Base-by-base conservation (phyloP, 2,329 filamentous ascomycete species). In the Xylariales sp. region DNA sequence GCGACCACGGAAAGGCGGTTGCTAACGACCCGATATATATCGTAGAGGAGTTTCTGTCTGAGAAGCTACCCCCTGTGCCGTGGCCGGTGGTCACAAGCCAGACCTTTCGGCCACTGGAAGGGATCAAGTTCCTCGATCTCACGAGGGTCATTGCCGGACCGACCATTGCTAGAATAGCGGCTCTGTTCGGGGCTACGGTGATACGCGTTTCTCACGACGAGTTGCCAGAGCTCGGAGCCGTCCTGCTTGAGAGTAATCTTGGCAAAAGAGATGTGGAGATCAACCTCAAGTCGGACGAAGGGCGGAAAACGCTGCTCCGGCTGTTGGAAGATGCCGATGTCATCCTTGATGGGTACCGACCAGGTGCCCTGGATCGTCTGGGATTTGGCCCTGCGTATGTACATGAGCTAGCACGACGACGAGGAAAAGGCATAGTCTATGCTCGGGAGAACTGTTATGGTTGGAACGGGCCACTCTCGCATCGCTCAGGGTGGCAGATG, bases 121-220 rank as follows among this genome's bases (percentile, higher is more conserved):
- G 83, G 0, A 69, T 88, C 56, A 83, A 82, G 46, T 83, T 88
- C 5, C 70, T 89, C 6, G 85, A 90, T 52, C 63, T 89, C 19
- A 85, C 82, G 52, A 77, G 84, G 28, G 81, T 88, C 51, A 87
- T 89, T 45, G 85, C 84, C 4, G 84, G 83, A 0, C 84, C 84
- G 13, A 76, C 81, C 4, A 80, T 88, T 47, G 78, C 78, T 3
- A 75, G 82, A 21, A 79, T 79, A 2, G 69, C 89, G 0, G 83
- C 80, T 13, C 83, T 86, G 44, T 83, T 87, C 53, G 85, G 85
- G 2, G 85, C 85, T 6, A 75, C 82, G 38, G 83, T 89, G 1
- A 69, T 89, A 46, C 84, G 86, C 48, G 69, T 88, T 30, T 87
- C 83, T 3, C 78, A 76, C 6, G 75, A 80, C 0, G 64, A 76